Evolutionary conservation across 169 alveolate genomes (phyloP).

Genomic region (Sarcocystis neurona): DNA sequence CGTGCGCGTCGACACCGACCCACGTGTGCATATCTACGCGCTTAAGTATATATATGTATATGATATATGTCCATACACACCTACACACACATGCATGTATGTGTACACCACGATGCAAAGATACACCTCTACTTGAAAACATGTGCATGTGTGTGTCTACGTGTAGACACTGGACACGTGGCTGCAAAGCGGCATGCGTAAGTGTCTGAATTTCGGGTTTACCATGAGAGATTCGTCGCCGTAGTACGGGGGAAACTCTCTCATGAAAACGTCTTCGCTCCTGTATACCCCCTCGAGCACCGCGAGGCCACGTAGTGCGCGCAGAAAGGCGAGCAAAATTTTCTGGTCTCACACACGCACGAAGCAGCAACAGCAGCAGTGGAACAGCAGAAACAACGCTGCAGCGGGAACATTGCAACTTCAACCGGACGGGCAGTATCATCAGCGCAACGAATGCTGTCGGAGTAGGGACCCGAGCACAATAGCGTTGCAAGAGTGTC

Average conservation of each 20-base stretch:
- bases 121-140: neutral
- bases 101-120: no score
- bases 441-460: no score
- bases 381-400: neutral
- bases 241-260: neutral
- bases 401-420: neutral
- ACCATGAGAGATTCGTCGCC: neutral
- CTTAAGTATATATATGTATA: neutral
- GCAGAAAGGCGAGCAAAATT: neutral
- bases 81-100: no score
- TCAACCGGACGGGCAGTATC: no score
- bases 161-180: no score
- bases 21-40: neutral
- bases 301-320: conserved; percentile 20
- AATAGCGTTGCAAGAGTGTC: no score
- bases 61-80: neutral
- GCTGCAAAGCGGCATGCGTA: no score
- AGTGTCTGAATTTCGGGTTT: no score
- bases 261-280: neutral
- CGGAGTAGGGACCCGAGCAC: no score
- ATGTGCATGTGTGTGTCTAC: no score
- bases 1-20: no score
- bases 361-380: neutral
- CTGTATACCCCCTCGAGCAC: conserved; percentile 1
- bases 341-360: no score